phyloP scores from a whole-genome alignment of 768 basidiomycete genomes.

The Trametopsis cervina region DNA sequence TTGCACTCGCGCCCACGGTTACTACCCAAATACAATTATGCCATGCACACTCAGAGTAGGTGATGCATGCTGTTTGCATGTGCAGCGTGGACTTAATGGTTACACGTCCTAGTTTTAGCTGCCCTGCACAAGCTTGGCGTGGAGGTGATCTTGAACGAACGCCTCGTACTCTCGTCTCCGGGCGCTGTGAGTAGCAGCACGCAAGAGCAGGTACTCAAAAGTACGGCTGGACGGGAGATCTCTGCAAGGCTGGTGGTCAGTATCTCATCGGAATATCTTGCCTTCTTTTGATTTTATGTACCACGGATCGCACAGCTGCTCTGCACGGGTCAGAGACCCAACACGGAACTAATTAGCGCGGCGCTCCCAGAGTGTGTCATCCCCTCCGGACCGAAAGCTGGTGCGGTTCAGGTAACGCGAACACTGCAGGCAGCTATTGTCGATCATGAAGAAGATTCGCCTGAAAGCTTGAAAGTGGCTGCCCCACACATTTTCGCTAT shows the following conservation, averaged over 20 bases:
- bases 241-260: conserved; percentile 46
- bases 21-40: conserved; percentile 44
- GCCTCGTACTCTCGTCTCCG: conserved; percentile 34
- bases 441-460: background rate
- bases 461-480: conserved; percentile 21
- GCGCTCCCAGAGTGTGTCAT: conserved; percentile 15
- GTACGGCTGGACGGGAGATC: conserved; percentile 42
- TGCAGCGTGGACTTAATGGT: no score
- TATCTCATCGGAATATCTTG: background rate
- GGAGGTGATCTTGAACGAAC: conserved; percentile 44
- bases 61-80: no score
- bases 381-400: conserved; percentile 30
- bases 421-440: conserved; percentile 42
- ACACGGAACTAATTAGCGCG: conserved; percentile 37
- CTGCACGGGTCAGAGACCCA: conserved; percentile 58
- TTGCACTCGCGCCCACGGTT: conserved; percentile 50
- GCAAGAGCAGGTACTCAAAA: conserved; percentile 31
- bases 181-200: conserved; percentile 16
- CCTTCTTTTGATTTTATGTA: background rate
- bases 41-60: conserved; percentile 45
- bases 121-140: conserved; percentile 25
- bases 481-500: conserved; percentile 55
- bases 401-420: conserved; percentile 37
- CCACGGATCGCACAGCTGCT: conserved; percentile 32
- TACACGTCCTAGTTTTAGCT: conserved; percentile 13